A percentile compares a stretch with the other conserved stretches of the same genome.
These are phyloP conservation scores for Aspergillus spinulosporus DNA, from an alignment of 2,329 filamentous ascomycete genomes.

Conservation along the genomic window DNA sequence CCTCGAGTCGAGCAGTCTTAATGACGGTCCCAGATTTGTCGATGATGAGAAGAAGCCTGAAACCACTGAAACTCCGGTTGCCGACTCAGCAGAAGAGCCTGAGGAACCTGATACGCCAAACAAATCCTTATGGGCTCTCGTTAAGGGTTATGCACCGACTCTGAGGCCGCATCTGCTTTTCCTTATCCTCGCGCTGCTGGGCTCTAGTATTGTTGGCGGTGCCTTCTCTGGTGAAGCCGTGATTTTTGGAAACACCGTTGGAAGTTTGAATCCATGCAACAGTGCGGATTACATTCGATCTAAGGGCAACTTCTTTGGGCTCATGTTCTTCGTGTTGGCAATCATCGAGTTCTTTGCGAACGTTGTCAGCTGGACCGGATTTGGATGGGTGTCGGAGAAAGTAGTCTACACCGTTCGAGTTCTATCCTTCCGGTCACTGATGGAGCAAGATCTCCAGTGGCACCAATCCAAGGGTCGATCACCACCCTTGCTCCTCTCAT, in stretches of 20 bases:
- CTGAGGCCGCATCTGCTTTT: conserved; percentile 45
- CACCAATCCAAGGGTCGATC: conserved; percentile 66
- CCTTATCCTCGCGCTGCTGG: conserved; percentile 52
- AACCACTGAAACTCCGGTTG: conserved; percentile 20
- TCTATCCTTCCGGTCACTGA: conserved; percentile 63
- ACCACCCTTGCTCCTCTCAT: conserved; percentile 62
- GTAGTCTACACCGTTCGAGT: conserved; percentile 64
- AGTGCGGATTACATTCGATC: conserved; percentile 50
- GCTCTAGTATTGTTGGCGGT: conserved; percentile 55
- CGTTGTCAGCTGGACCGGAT: conserved; percentile 58
- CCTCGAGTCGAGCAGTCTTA: conserved; percentile 20
- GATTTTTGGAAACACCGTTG: conserved; percentile 62
- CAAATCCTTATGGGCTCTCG: conserved; percentile 31
- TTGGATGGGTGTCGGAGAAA: conserved; percentile 63
- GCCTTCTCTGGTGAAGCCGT: conserved; percentile 60
- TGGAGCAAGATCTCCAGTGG: conserved; percentile 69
- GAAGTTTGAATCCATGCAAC: conserved; percentile 58
- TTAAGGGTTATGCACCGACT: conserved; percentile 30
- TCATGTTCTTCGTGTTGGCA: conserved; percentile 56
- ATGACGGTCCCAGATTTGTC: conserved; percentile 1
- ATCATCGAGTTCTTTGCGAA: conserved; percentile 63
- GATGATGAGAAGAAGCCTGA: conserved; percentile 20
- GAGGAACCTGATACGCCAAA: conserved; percentile 29
- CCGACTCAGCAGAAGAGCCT: conserved; percentile 25
- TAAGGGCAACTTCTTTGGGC: conserved; percentile 55